phyloP scores from a whole-genome alignment of 331 rosid genomes.

The Acacia concinna region DNA sequence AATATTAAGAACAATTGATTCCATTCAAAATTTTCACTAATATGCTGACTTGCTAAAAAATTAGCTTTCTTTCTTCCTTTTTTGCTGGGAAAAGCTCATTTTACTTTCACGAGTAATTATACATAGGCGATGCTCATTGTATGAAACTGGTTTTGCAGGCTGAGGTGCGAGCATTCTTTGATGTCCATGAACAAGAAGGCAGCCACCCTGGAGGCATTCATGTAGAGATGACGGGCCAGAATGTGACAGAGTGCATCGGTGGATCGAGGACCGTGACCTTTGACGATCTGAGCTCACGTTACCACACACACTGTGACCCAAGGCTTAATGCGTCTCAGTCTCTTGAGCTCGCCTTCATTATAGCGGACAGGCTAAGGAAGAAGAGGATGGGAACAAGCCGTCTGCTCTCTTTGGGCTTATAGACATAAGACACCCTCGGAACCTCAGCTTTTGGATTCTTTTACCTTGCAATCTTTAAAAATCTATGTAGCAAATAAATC shows the following conservation, averaged over 20 bases:
- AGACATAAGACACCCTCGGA: background rate
- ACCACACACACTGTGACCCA: slow-evolving; percentile 80
- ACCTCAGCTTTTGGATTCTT: background rate
- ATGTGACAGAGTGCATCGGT: slow-evolving; percentile 79
- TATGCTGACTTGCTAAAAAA: no score
- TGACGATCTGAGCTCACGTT: slow-evolving; percentile 69
- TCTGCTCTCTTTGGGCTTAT: slow-evolving; percentile 35
- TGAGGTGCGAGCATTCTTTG: slow-evolving; percentile 77
- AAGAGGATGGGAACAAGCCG: slow-evolving; percentile 55
- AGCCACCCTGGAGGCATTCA: slow-evolving; percentile 75
- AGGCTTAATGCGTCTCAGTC: slow-evolving; percentile 78
- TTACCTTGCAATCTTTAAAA: slow-evolving; percentile 24
- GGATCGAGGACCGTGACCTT: slow-evolving; percentile 69
- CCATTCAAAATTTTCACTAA: background rate
- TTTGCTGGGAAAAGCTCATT: no score
- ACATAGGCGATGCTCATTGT: background rate
- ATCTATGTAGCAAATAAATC: slow-evolving; percentile 34
- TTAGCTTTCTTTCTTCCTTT: background rate
- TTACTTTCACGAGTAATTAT: background rate
- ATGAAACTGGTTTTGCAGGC: slow-evolving; percentile 40
- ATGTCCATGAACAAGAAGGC: slow-evolving; percentile 82
- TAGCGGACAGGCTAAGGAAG: slow-evolving; percentile 73
- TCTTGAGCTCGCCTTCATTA: slow-evolving; percentile 68
- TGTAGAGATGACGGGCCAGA: slow-evolving; percentile 77
- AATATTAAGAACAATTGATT: background rate